Percentiles rank a stretch among this genome's conserved stretches.
Evolutionary conservation across 495 filamentous ascomycete genomes (phyloP).

Genomic region (Neurospora sp.): DNA sequence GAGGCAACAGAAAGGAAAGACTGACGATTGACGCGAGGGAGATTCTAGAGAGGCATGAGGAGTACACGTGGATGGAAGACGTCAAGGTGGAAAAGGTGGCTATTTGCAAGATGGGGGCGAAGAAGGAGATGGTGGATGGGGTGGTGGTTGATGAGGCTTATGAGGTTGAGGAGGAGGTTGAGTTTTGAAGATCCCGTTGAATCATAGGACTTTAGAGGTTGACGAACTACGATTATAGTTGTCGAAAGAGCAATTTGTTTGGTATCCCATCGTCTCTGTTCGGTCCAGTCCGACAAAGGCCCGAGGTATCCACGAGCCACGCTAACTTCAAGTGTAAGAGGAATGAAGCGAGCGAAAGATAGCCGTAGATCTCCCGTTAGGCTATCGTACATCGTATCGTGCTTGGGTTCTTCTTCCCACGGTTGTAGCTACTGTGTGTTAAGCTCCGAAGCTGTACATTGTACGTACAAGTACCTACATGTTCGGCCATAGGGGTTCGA

Average conservation of each 20-base stretch:
- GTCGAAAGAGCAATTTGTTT: too few relatives aligned
- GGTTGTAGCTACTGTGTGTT: background rate
- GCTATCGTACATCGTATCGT: background rate
- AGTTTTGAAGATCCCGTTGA: conserved; percentile 8
- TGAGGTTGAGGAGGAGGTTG: conserved; percentile 42
- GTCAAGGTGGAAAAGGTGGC: conserved; percentile 52
- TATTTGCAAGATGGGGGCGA: conserved; percentile 73
- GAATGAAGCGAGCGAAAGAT: background rate
- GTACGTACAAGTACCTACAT: background rate
- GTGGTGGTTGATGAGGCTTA: conserved; percentile 36
- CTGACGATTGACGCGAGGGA: conserved; percentile 43
- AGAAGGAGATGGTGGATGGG: conserved; percentile 35
- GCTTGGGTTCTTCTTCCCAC: background rate
- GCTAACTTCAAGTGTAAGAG: background rate
- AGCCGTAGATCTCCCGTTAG: background rate
- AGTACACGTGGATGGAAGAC: conserved; percentile 51
- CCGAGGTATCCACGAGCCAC: background rate
- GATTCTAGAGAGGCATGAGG: conserved; percentile 41
- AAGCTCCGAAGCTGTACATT: background rate
- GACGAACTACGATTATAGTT: background rate
- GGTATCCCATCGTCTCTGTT: too few relatives aligned
- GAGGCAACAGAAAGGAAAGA: conserved; percentile 15
- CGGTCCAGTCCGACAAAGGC: background rate
- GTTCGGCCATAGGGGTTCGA: background rate
- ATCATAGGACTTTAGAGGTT: background rate